Conservation (phyloP, 139 green algal species). For the Chlorella sp. region DNA sequence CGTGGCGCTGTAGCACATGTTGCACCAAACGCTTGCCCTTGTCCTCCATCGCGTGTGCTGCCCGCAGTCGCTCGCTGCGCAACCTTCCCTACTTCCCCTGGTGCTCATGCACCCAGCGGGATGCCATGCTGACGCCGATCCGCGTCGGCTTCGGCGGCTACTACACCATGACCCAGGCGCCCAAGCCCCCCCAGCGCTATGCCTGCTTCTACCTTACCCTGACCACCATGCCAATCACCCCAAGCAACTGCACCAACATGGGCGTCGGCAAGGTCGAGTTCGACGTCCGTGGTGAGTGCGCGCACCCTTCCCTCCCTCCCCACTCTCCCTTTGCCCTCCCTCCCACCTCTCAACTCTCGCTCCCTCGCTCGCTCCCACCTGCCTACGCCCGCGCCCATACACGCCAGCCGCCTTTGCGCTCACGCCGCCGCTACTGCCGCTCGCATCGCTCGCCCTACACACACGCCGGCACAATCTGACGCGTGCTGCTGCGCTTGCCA, state of each 20-base stretch:
- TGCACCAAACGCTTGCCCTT: too few relatives aligned
- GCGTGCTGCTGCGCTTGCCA: not conserved
- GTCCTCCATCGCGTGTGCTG: too few relatives aligned
- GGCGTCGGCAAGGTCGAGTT: not conserved
- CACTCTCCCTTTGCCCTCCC: not conserved
- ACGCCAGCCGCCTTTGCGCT: too few relatives aligned
- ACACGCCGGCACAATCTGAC: not conserved
- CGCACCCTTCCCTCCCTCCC: not conserved
- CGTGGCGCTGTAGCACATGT: too few relatives aligned
- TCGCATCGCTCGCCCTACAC: not conserved
- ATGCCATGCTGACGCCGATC: not conserved
- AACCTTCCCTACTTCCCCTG: too few relatives aligned
- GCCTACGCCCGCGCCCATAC: not conserved
- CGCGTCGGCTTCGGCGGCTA: not conserved
- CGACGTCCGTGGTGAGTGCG: too few relatives aligned
- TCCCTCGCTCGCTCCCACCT: not conserved
- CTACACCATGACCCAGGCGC: too few relatives aligned
- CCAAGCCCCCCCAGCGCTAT: not conserved
- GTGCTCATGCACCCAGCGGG: not conserved
- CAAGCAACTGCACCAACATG: not conserved
- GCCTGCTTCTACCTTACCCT: not conserved
- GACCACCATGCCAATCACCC: not conserved
- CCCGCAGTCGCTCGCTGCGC: too few relatives aligned
- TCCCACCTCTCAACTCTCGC: not conserved
- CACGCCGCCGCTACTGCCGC: too few relatives aligned